Percentiles rank a stretch among this genome's conserved stretches.
These are phyloP conservation scores for Boechera divaricarpa DNA, from an alignment of 345 rosid genomes.

Conservation along the genomic window DNA sequence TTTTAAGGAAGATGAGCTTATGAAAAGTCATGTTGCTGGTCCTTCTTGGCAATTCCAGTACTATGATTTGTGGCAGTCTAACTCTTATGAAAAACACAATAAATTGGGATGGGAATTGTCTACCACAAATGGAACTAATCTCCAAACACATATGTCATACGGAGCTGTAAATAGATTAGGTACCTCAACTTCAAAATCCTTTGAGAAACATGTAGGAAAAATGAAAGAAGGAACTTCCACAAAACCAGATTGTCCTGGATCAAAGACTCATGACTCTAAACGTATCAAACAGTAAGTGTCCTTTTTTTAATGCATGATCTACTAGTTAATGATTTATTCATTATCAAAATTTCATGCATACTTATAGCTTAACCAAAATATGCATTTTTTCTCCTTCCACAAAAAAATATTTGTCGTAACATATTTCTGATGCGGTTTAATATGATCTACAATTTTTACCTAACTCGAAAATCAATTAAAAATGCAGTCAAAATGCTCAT, in stretches of 20 bases:
- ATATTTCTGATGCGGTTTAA: background rate
- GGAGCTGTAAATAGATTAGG: constrained; percentile 38
- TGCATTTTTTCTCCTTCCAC: background rate
- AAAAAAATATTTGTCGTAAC: background rate
- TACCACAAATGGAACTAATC: constrained; percentile 12
- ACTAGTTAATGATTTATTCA: too few relatives aligned
- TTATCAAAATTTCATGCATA: background rate
- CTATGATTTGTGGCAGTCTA: constrained; percentile 46
- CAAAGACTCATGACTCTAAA: constrained; percentile 40
- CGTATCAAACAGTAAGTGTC: constrained; percentile 52
- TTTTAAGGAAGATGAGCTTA: constrained; percentile 39
- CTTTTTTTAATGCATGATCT: background rate
- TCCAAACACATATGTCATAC: constrained; percentile 36
- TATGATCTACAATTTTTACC: background rate
- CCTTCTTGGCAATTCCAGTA: constrained; percentile 59
- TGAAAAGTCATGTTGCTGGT: constrained; percentile 35
- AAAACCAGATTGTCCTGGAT: constrained; percentile 32
- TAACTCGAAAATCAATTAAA: background rate
- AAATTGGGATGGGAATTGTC: constrained; percentile 41
- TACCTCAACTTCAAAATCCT: constrained; percentile 32
- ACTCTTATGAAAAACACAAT: constrained; percentile 34
- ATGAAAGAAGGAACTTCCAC: constrained; percentile 32
- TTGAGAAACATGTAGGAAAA: constrained; percentile 42
- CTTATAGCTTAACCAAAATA: background rate
- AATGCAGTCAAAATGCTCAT: constrained; percentile 64